These are phyloP conservation scores for Stemphylium lycopersici DNA, from an alignment of 2,329 filamentous ascomycete genomes.

Conservation along the genomic window DNA sequence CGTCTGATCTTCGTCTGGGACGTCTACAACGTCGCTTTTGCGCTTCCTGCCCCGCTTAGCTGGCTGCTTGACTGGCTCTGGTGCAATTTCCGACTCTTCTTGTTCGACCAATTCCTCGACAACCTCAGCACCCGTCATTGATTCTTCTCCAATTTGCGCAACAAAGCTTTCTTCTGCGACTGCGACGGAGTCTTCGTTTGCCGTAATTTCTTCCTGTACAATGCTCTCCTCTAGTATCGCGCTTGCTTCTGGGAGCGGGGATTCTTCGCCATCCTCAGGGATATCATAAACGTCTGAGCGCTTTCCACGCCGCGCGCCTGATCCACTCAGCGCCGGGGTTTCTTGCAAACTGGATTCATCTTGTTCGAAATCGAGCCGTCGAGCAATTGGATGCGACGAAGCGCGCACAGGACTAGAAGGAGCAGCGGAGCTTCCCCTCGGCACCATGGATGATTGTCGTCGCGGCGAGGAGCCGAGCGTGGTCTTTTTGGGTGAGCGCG, in stretches of 20 bases:
- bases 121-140: conserved; percentile 24
- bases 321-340: conserved; percentile 43
- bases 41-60: conserved; percentile 38
- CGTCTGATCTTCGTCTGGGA: conserved; percentile 23
- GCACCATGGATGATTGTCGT: conserved; percentile 64
- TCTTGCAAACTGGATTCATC: conserved; percentile 44
- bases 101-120: conserved; percentile 29
- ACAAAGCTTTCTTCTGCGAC: conserved; percentile 38
- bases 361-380: conserved; percentile 62
- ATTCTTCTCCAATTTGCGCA: conserved; percentile 38
- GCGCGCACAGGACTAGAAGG: conserved; percentile 38
- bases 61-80: conserved; percentile 33
- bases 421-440: conserved; percentile 56
- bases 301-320: conserved; percentile 39
- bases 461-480: conserved; percentile 64
- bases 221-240: conserved; percentile 41
- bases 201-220: conserved; percentile 39
- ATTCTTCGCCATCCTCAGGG: conserved; percentile 30
- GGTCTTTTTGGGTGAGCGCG: conserved; percentile 70
- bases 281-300: conserved; percentile 43
- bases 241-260: conserved; percentile 36
- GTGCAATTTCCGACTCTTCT: conserved; percentile 37
- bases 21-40: conserved; percentile 34
- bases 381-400: conserved; percentile 53
- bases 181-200: conserved; percentile 32